Evolutionary conservation across 495 filamentous ascomycete genomes (phyloP).

Genomic region (Cercophora scortea): DNA sequence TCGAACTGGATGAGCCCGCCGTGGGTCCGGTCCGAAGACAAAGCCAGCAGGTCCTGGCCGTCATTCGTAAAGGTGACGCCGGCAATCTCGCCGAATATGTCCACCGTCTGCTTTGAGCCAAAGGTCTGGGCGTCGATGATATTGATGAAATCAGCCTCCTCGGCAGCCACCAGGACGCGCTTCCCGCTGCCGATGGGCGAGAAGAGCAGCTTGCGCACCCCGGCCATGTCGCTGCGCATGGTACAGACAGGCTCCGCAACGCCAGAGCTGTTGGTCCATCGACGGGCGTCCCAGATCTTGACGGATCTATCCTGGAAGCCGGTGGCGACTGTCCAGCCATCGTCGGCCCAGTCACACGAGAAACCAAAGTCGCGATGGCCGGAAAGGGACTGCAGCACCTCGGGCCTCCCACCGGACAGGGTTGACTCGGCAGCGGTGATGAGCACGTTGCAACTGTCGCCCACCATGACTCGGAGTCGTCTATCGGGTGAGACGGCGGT

Average conservation of each 20-base stretch:
- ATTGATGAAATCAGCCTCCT: slow-evolving; percentile 76
- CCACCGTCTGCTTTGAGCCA: slow-evolving; percentile 61
- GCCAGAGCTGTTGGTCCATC: slow-evolving; percentile 48
- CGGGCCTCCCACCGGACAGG: slow-evolving; percentile 20
- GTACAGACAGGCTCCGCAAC: slow-evolving; percentile 43
- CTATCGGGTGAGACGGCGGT: slow-evolving; percentile 70
- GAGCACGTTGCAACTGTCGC: slow-evolving; percentile 37
- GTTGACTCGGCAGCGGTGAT: slow-evolving; percentile 41
- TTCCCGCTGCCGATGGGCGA: slow-evolving; percentile 71
- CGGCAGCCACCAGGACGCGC: slow-evolving; percentile 66
- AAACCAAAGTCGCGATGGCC: slow-evolving; percentile 81
- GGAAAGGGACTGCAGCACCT: slow-evolving; percentile 44
- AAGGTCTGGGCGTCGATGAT: slow-evolving; percentile 69
- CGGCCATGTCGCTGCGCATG: slow-evolving; percentile 67
- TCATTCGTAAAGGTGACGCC: slow-evolving; percentile 68
- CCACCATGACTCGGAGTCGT: slow-evolving; percentile 71
- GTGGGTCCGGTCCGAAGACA: slow-evolving; percentile 65
- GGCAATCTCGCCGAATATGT: slow-evolving; percentile 81
- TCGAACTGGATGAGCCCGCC: slow-evolving; percentile 78
- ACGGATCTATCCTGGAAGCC: slow-evolving; percentile 83
- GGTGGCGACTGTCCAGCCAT: slow-evolving; percentile 82
- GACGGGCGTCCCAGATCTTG: slow-evolving; percentile 80
- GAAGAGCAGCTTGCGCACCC: slow-evolving; percentile 71
- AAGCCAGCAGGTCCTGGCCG: slow-evolving; percentile 62
- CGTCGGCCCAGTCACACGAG: slow-evolving; percentile 84